Base-by-base conservation (phyloP, 1,284 basidiomycete species). In the Melampsora americana region DNA sequence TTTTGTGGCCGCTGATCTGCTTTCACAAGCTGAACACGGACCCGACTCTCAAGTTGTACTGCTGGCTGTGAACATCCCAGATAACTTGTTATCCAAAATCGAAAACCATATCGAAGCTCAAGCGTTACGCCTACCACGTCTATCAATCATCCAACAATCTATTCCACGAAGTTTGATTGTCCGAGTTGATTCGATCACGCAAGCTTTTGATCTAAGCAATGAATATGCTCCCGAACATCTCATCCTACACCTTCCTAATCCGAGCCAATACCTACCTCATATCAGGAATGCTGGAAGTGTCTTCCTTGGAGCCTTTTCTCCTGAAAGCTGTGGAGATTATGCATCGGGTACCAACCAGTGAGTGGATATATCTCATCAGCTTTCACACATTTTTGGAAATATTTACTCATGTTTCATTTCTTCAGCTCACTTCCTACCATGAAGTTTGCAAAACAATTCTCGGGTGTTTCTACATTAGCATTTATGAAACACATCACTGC, bases 401-500 rank as follows among this genome's bases (percentile, higher is more conserved):
- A 28, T 20, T 26, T 14, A 16, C 60, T 46, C 23, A 20, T 56
- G 26, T 26, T 9, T 23, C 53, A 7, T 9, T 28, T 67, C 14
- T 39, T 2, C 12, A 75, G 72, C 28, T 75, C 59, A 42, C 56
- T 70, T 9, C 61, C 68, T 11, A 60, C 69, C 92, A 4, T 94
- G 93, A 81, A 95, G 94, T 26, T 98, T 82, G 96, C 96, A 18
- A 90, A 93, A 74, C 95, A 98, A 83, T 99, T 96, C 85, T 95
- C 92, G 79, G 96, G 96, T 20, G 96, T 99, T 80, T 98, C 96
- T 84, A 98, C 95, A 0, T 86, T 89, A 26, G 94, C 94, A 0
- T 99, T 99, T 90, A 94, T 98, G 84, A 99, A 99, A 84, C 92
- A 98, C 84, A 97, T 99, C 81, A 99, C 96, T 6, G 92, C 92